Conservation (phyloP, 768 basidiomycete genomes). For the Naganishia onofrii region DNA sequence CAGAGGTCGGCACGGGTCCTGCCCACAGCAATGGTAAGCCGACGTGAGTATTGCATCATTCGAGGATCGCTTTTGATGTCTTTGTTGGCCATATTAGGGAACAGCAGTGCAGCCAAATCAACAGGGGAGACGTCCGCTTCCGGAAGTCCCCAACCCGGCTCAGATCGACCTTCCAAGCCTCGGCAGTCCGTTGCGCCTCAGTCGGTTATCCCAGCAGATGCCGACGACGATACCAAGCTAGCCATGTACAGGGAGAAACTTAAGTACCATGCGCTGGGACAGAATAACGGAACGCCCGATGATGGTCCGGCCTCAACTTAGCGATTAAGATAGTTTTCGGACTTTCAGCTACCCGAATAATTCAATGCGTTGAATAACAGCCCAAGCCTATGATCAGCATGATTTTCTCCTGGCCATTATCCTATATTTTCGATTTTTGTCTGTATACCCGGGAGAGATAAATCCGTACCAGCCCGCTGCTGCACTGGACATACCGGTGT, state of each 20-base stretch:
- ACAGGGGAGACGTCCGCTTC: not conserved
- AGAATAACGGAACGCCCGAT: not conserved
- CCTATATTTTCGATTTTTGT: not conserved
- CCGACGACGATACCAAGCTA: slow-evolving; percentile 27
- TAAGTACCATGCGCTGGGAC: slow-evolving; percentile 7
- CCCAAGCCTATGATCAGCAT: not conserved
- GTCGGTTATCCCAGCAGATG: slow-evolving; percentile 14
- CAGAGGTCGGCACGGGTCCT: slow-evolving; percentile 2
- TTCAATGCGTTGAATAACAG: not conserved
- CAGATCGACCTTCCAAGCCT: not conserved
- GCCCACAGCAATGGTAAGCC: not conserved
- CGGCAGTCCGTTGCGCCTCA: slow-evolving; percentile 16
- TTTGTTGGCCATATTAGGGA: not conserved
- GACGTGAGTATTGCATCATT: not conserved
- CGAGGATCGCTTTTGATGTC: not conserved
- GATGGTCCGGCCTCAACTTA: not conserved
- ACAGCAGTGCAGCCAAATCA: not conserved
- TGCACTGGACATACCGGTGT: not conserved
- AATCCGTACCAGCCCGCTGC: not conserved
- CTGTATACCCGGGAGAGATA: not conserved
- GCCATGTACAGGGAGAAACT: slow-evolving; percentile 29
- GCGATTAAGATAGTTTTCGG: not conserved
- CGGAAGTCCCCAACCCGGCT: not conserved
- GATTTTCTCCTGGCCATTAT: not conserved
- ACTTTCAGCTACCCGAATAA: not conserved